Percentiles rank a stretch among this genome's conserved stretches.
Conservation (phyloP, 2,329 filamentous ascomycete genomes). For the Sclerotinia glacialis region DNA sequence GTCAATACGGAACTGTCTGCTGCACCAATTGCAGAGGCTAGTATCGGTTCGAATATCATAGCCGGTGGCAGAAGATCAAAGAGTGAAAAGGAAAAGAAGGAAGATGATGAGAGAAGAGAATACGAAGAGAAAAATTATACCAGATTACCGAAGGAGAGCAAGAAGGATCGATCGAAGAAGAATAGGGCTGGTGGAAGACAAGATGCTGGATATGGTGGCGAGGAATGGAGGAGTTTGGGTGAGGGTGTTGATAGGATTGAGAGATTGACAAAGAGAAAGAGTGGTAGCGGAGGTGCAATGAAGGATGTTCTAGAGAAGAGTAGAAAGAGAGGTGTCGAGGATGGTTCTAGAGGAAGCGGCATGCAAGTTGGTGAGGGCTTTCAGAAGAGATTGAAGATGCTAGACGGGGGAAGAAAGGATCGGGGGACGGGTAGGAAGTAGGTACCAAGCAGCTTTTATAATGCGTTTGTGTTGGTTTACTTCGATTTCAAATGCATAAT, state of each 20-base stretch:
- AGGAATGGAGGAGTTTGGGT: conserved; percentile 86
- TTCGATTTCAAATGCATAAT: neutral
- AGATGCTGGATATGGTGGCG: conserved; percentile 73
- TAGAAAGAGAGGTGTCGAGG: conserved; percentile 74
- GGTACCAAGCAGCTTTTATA: neutral
- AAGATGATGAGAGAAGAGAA: conserved; percentile 73
- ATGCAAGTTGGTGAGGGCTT: conserved; percentile 70
- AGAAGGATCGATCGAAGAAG: conserved; percentile 74
- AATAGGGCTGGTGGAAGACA: conserved; percentile 45
- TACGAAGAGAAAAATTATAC: conserved; percentile 95
- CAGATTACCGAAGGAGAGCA: conserved; percentile 79
- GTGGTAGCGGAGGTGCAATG: conserved; percentile 46
- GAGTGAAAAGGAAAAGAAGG: conserved; percentile 70
- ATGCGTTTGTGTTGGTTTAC: neutral
- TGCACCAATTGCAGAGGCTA: conserved; percentile 80
- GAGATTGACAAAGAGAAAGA: conserved; percentile 70
- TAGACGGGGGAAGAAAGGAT: conserved; percentile 44
- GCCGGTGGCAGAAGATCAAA: conserved; percentile 76
- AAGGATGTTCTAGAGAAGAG: conserved; percentile 71
- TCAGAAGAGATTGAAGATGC: conserved; percentile 63
- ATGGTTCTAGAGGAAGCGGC: conserved; percentile 67
- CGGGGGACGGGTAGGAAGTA: conserved; percentile 32
- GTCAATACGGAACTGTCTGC: conserved; percentile 78
- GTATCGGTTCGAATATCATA: conserved; percentile 86
- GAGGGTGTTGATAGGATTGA: conserved; percentile 86